These are phyloP conservation scores for Athelia psychrophila DNA, from an alignment of 1,284 basidiomycete species.

Conservation along the genomic window DNA sequence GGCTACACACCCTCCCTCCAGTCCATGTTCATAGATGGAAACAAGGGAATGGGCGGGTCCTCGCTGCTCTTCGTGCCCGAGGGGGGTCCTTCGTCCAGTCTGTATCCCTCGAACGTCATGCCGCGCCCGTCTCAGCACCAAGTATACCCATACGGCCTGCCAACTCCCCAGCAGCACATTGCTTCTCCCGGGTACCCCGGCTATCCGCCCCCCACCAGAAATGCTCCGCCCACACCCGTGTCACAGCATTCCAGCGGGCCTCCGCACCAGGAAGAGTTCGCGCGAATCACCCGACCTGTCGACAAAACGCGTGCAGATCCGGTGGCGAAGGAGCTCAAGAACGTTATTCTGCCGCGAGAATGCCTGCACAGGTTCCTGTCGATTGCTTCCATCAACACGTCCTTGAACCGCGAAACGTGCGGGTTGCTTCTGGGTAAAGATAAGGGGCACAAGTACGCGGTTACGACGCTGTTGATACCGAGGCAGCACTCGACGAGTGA, in stretches of 20 bases:
- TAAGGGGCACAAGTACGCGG: slow-evolving; percentile 56
- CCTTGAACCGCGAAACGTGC: slow-evolving; percentile 61
- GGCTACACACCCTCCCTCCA: slow-evolving; percentile 55
- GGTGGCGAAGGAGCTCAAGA: slow-evolving; percentile 42
- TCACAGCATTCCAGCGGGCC: slow-evolving; percentile 24
- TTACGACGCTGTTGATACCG: slow-evolving; percentile 79
- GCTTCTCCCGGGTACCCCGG: slow-evolving; percentile 15
- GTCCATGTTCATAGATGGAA: slow-evolving; percentile 46
- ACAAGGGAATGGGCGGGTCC: slow-evolving; percentile 26
- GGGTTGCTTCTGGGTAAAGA: slow-evolving; percentile 60
- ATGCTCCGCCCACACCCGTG: slow-evolving; percentile 22
- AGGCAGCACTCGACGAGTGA: slow-evolving; percentile 83
- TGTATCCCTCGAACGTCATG: background rate
- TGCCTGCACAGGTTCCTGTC: slow-evolving; percentile 71
- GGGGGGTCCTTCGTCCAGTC: background rate
- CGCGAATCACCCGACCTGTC: slow-evolving; percentile 21
- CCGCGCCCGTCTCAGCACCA: slow-evolving; percentile 2
- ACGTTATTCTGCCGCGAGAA: slow-evolving; percentile 64
- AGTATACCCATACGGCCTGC: slow-evolving; percentile 9
- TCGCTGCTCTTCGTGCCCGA: slow-evolving; percentile 27
- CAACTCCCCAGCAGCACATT: slow-evolving; percentile 11
- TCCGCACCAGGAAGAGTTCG: slow-evolving; percentile 21
- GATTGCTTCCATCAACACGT: slow-evolving; percentile 63
- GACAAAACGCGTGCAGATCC: slow-evolving; percentile 17
- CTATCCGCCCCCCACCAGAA: slow-evolving; percentile 25